Evolutionary conservation across 257 asterid species (phyloP), one percentile per base, ranked within the genome.

Genomic region (Orobanche coerulescens): DNA sequence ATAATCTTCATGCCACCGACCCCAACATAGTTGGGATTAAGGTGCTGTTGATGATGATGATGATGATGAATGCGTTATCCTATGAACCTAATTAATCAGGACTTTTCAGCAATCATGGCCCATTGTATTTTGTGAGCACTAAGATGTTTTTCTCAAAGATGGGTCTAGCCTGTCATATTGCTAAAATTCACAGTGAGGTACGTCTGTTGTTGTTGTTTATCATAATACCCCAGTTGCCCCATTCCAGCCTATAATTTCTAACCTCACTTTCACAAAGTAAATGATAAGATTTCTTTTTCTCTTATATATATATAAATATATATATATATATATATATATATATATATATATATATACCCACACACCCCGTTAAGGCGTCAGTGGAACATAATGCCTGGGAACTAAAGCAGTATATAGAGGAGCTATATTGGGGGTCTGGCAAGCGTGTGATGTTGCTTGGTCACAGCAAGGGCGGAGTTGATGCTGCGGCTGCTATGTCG

Each of bases 381-480:
- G 98, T 92, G 44, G 95, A 86, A 58, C 85, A 83, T 59, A 92
- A 88, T 70, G 96, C 98, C 3, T 86, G 91, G 95, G 98, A 82
- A 71, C 77, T 92, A 40, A 92, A 88, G 82, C 84, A 92, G 54
- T 92, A 84, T 56, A 81, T 92, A 37, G 98, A 88, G 75, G 98
- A 88, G 75, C 77, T 92, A 34, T 84, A 86, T 63, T 88, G 98
- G 98, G 98, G 98, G 9, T 84, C 94, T 1, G 95, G 95, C 19
- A 92, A 92, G 62, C 84, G 79, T 50, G 86, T 92, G 61, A 81
- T 92, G 95, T 67, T 92, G 81, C 89, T 92, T 26, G 98, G 95
- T 61, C 98, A 88, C 76, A 88, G 98, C 75, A 92, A 92, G 64
- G 96, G 96, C 15, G 98, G 98, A 58, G 88, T 92, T 31, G 98